Conservation (phyloP, 1,284 basidiomycete genomes). For the Irpex rosettiformis region DNA sequence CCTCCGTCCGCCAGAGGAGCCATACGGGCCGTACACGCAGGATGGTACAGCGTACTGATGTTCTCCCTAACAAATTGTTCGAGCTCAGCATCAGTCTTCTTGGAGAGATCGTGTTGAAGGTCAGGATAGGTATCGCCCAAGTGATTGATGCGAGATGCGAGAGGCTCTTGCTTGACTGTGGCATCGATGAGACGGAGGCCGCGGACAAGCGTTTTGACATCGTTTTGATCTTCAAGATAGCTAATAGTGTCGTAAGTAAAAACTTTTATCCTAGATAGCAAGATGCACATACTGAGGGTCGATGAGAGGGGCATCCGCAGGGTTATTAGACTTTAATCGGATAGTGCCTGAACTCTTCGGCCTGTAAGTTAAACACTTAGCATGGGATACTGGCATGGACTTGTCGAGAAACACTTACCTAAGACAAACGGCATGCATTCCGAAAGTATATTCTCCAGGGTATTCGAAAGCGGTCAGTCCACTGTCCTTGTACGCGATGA, state of each 20-base stretch:
- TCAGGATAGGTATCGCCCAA: slow-evolving; percentile 20
- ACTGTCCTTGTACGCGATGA: slow-evolving; percentile 39
- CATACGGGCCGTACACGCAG: slow-evolving; percentile 58
- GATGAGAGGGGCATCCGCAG: slow-evolving; percentile 39
- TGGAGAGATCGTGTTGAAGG: slow-evolving; percentile 28
- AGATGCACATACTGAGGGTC: slow-evolving; percentile 39
- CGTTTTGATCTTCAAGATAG: slow-evolving; percentile 51
- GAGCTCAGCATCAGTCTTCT: slow-evolving; percentile 28
- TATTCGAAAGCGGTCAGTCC: slow-evolving; percentile 16
- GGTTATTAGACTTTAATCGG: slow-evolving; percentile 36
- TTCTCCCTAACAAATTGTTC: slow-evolving; percentile 38
- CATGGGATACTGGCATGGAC: background rate
- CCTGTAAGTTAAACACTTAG: slow-evolving; percentile 22
- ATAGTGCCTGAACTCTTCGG: slow-evolving; percentile 42
- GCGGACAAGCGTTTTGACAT: slow-evolving; percentile 51
- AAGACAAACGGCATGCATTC: slow-evolving; percentile 28
- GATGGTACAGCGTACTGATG: slow-evolving; percentile 58
- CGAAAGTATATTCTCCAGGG: slow-evolving; percentile 24
- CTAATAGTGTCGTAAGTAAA: slow-evolving; percentile 27
- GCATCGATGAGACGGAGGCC: slow-evolving; percentile 47
- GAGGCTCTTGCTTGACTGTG: slow-evolving; percentile 47
- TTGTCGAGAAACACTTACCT: slow-evolving; percentile 20
- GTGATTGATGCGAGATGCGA: slow-evolving; percentile 44
- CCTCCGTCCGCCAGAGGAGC: slow-evolving; percentile 41
- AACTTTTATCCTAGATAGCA: background rate